Base-by-base conservation (phyloP, 345 rosid genomes). In the Citrus reticulata region DNA sequence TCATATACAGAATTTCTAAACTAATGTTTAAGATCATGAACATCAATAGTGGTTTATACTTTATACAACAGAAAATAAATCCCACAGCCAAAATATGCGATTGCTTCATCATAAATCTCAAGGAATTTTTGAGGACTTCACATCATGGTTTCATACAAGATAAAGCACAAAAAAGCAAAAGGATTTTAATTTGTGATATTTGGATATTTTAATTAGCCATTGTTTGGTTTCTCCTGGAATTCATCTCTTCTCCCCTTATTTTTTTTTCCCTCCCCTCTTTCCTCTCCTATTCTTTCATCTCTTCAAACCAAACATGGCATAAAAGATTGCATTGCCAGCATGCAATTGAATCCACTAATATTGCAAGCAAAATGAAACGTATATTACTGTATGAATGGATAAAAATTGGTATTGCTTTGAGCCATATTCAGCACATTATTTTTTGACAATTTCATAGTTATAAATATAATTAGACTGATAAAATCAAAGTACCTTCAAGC, bases 401-500 rank as follows among this genome's bases (percentile, higher is more conserved):
- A 25, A 51, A 25, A 32, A 22, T 35, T 34, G 24, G 29, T 39
- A 65, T 5, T 46, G 49, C 34, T 25, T 66, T 40, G 24, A 72
- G 67, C 32, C n/a, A 39, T 14, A 58, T 27, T 35, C 51, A 17
- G 37, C 10, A 61, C 22, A 42, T 16, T 46, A 59, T 29, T 62
- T 34, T 68, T 64, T 29, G 51, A 57, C 34, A 80, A 51, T 40
- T 51, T 58, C 46, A 51, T 8, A 19, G 32, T 59, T 46, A 25
- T 19, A 61, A 46, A 60, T 42, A 46, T 34, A 63, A 73, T 54
- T 39, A 73, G 39, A 27, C 54, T 35, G 35, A 54, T 17, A 70
- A 64, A 75, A 68, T 16, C 24, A 69, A 10, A 14, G 37, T 91
- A 93, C 98, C 98, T 89, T 90, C 90, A 14, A 95, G 88, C 79